Conservation (phyloP, 345 rosid genomes). For the Salix udensis region DNA sequence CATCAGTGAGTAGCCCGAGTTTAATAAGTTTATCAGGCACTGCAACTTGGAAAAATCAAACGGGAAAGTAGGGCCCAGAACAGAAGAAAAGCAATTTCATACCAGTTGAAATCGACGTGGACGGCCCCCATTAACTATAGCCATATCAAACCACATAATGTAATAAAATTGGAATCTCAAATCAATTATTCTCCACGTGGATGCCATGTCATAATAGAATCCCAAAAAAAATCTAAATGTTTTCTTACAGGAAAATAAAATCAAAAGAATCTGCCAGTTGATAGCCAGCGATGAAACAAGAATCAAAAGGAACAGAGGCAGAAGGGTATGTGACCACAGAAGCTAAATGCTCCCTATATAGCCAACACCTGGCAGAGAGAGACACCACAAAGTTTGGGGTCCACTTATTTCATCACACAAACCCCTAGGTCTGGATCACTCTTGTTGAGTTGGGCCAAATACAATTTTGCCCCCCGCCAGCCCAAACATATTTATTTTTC, state of each 20-base stretch:
- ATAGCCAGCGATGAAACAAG: neutral
- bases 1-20: too few species aligned
- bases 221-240: neutral
- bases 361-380: neutral
- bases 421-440: neutral
- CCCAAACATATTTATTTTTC: neutral
- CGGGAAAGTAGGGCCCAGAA: neutral
- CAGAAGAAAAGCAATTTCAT: neutral
- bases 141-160: neutral
- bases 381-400: neutral
- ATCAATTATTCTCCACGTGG: neutral
- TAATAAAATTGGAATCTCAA: neutral
- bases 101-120: neutral
- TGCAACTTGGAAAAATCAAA: neutral
- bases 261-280: neutral
- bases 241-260: neutral
- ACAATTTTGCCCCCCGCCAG: neutral
- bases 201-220: neutral
- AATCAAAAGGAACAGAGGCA: neutral
- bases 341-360: neutral
- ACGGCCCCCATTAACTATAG: neutral
- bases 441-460: neutral
- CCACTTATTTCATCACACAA: neutral
- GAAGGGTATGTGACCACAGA: neutral
- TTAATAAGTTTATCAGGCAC: too few species aligned